Conservation (phyloP, 768 basidiomycete species). For the Hygrophoropsis aurantiaca region DNA sequence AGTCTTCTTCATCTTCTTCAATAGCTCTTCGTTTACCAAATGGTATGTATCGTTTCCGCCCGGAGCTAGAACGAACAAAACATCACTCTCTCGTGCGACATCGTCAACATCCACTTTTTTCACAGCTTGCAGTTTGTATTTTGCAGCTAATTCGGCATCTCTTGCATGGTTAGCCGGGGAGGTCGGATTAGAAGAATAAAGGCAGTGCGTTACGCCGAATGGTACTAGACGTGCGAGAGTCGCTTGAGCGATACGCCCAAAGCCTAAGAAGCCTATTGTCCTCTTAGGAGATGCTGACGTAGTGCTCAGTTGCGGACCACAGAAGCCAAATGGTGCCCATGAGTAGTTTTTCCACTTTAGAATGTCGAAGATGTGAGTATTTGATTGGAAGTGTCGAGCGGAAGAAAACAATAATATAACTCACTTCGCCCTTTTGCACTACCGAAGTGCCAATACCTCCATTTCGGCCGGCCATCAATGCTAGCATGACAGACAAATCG, state of each 20-base stretch:
- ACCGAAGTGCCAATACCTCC: slow-evolving; percentile 60
- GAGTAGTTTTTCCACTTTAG: slow-evolving; percentile 73
- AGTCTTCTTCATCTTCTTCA: slow-evolving; percentile 82
- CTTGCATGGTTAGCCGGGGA: slow-evolving; percentile 42
- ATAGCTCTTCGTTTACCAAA: slow-evolving; percentile 67
- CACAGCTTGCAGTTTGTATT: slow-evolving; percentile 37
- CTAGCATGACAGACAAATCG: slow-evolving; percentile 86
- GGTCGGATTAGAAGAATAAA: slow-evolving; percentile 65
- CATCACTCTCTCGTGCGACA: slow-evolving; percentile 78
- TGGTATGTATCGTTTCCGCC: slow-evolving; percentile 72
- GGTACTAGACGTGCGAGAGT: slow-evolving; percentile 76
- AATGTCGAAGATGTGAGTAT: not conserved
- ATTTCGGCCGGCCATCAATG: slow-evolving; percentile 90
- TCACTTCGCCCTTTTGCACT: slow-evolving; percentile 69
- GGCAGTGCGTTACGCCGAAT: slow-evolving; percentile 74
- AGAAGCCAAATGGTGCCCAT: slow-evolving; percentile 85
- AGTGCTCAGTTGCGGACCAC: slow-evolving; percentile 78
- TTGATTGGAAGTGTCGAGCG: too few species aligned
- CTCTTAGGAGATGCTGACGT: slow-evolving; percentile 47
- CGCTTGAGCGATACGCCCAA: slow-evolving; percentile 90
- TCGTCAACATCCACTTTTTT: slow-evolving; percentile 60
- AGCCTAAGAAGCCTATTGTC: slow-evolving; percentile 90
- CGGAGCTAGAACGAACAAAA: slow-evolving; percentile 82
- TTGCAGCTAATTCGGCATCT: slow-evolving; percentile 38
- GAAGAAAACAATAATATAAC: slow-evolving; percentile 14